Evolutionary conservation across 352 stramenopile genomes (phyloP).

Genomic region (Phytophthora palmivora): DNA sequence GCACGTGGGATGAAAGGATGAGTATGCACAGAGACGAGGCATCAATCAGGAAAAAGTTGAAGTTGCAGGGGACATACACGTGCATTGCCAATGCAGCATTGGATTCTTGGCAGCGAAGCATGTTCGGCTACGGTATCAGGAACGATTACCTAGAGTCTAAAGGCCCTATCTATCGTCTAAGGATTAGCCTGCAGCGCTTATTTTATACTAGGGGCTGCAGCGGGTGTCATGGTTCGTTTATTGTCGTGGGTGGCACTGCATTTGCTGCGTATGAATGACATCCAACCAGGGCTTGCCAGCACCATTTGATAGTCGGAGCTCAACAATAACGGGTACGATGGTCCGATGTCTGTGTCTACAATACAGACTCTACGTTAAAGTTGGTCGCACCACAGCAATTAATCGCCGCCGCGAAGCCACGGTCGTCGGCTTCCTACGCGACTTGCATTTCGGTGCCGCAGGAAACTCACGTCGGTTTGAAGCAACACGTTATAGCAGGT

Average conservation of each 20-base stretch:
- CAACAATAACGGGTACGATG: background rate
- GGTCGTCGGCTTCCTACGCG: background rate
- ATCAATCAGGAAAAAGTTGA: slow-evolving; percentile 15
- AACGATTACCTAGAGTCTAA: too few relatives aligned
- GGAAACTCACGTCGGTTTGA: background rate
- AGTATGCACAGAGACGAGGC: slow-evolving; percentile 2
- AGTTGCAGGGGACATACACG: too few relatives aligned
- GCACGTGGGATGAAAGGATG: background rate
- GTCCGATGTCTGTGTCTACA: background rate
- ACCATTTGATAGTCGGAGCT: background rate
- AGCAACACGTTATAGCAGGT: background rate
- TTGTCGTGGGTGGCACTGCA: background rate
- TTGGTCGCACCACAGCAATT: background rate
- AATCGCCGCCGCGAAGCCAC: background rate
- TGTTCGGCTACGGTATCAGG: too few relatives aligned
- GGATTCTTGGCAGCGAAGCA: too few relatives aligned
- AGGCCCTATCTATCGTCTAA: too few relatives aligned
- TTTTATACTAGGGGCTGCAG: too few relatives aligned
- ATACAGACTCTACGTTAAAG: too few relatives aligned
- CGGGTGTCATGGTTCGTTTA: too few relatives aligned
- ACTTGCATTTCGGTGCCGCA: background rate
- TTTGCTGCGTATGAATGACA: too few relatives aligned
- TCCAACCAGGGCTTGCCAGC: background rate
- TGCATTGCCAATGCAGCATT: too few relatives aligned
- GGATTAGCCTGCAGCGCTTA: too few relatives aligned